Evolutionary conservation across 2,329 filamentous ascomycete genomes (phyloP), one percentile per base, ranked within the genome.

Genomic region (Diaporthe australafricana): DNA sequence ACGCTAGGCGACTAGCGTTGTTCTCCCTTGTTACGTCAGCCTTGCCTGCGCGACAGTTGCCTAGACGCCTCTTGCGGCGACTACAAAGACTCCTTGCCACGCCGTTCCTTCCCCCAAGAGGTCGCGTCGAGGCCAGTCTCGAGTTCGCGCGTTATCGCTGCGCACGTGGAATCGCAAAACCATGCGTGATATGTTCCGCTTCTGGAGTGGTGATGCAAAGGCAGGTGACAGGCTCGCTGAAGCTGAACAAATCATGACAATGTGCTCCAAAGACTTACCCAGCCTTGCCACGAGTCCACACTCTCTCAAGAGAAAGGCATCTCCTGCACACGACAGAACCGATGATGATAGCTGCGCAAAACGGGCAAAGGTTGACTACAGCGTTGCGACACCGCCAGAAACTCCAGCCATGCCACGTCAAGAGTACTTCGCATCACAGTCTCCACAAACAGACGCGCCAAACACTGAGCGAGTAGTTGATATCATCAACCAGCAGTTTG

Each of bases 401-500:
- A 76, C 72, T 38, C 75, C 75, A 40, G 73, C 75, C 65, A 63
- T 68, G 70, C 60, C 56, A 9, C 75, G 71, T 75, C 72, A 74
- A 74, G 74, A 76, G 71, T 62, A 68, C 27, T 77, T 74, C 53
- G 30, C 71, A 68, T 63, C 53, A 67, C 70, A 68, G 73, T 75
- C 70, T 47, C 75, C 70, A 65, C 68, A 70, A 38, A 30, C 68
- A 57, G 60, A 56, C 70, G 88, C 92, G 74, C 56, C 47, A 5
- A 35, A 47, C 53, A 72, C 69, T 66, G 70, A 69, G 56, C 72
- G 67, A 38, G 65, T 73, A 72, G 70, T 68, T 60, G 65, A 72
- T 57, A 72, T 73, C 57, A 93, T 98, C 79, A 92, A 95, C 79
- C 91, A 94, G 74, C 93, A 98, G 82, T 92, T 98, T 81, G 94